Evolutionary conservation across 192 early-diverging fungal species (phyloP).

Genomic region (Dimargaris xerosporica): DNA sequence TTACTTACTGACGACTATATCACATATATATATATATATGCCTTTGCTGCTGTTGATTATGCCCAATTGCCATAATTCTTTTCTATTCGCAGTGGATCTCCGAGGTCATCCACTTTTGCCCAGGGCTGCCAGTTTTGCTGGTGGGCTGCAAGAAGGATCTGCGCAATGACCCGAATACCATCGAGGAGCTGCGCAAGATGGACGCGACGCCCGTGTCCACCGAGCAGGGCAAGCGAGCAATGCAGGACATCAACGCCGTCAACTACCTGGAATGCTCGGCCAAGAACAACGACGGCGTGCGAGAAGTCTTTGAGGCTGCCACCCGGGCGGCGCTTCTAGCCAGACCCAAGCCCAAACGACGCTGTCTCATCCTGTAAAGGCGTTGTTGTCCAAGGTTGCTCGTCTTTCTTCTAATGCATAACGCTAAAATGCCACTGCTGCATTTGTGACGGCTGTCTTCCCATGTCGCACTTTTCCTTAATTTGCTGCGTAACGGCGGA

Average conservation of each 20-base stretch:
- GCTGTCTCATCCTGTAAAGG: too few relatives aligned
- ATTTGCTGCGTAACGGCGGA: too few relatives aligned
- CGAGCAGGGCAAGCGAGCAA: conserved; percentile 62
- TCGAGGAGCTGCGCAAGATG: conserved; percentile 58
- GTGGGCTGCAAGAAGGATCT: conserved; percentile 85
- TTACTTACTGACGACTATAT: too few relatives aligned
- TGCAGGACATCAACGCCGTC: conserved; percentile 70
- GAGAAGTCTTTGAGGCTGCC: conserved; percentile 73
- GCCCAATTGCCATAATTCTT: too few relatives aligned
- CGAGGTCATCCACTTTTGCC: conserved; percentile 76
- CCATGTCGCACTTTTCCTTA: too few relatives aligned
- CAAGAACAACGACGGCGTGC: conserved; percentile 61
- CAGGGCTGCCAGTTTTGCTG: conserved; percentile 67
- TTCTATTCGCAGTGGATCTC: conserved; percentile 56
- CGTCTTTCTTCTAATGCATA: too few relatives aligned
- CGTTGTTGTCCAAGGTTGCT: too few relatives aligned
- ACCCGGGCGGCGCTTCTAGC: conserved; percentile 65
- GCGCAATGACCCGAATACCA: conserved; percentile 60
- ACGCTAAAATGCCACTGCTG: too few relatives aligned
- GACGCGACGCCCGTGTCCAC: conserved; percentile 56
- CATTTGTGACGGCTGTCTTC: too few relatives aligned
- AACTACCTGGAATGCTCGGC: conserved; percentile 88
- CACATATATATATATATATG: too few relatives aligned
- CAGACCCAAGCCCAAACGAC: conserved; percentile 17
- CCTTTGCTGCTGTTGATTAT: too few relatives aligned